Base-by-base conservation (phyloP, 2,329 filamentous ascomycete species). In the Magnaporthiopsis poae region DNA sequence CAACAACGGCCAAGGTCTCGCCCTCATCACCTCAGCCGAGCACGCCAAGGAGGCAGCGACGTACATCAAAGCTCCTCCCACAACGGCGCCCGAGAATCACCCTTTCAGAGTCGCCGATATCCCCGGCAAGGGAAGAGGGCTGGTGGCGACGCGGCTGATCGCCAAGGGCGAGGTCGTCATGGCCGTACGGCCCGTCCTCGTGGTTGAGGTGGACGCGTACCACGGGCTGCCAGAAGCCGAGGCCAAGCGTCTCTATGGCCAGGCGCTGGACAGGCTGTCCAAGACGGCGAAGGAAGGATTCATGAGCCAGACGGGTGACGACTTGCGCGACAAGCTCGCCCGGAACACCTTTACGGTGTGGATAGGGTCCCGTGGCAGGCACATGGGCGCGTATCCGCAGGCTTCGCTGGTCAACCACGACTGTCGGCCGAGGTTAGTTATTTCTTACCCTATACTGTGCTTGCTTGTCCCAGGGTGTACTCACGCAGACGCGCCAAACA, bases 361-460 rank as follows among this genome's bases (percentile, higher is more conserved):
- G 61, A 64, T 78, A 25, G 71, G 72, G 63, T 64, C 71, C 9
- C 67, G 71, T 15, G 68, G 71, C 1, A 69, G 71, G 2, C 78
- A 79, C 63, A 67, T 78, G 3, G 75, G 72, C 4, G 71, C 70
- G 12, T 79, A 74, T 63, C 75, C 76, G 5, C 75, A 77, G 25
- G 72, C 76, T 2, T 73, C 74, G 33, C 70, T 71, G 59, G 69
- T 78, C 9, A 79, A 79, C 65, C 77, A 79, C 63, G 77, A 78
- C 68, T 80, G 78, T 63, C 71, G 77, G 60, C 77, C 77, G 35
- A 79, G 79, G 77, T 78, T 65, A 74, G 75, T 67, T 3, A n/a
- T n/a, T 3, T 27, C 9, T 25, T 52, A 15, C 18, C 46, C n/a
- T n/a, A n/a, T n/a, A n/a, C n/a, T n/a, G n/a, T n/a, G n/a, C n/a